Evolutionary conservation across 2,329 filamentous ascomycete species (phyloP), one percentile per base, ranked within the genome.

Genomic region (Apiospora rasikravindrae): DNA sequence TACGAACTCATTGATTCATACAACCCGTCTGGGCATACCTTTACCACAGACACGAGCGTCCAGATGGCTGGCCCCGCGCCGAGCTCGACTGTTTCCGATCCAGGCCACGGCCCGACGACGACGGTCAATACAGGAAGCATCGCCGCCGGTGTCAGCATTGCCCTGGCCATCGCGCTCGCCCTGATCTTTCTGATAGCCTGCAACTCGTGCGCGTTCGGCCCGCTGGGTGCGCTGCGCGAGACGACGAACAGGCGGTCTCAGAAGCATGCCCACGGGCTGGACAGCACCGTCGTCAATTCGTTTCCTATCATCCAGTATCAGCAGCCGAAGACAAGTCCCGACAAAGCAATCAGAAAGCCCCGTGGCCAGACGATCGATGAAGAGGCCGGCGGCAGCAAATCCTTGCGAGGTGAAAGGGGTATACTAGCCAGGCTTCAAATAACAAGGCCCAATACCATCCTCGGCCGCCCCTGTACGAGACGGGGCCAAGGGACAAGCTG

Each of bases 391-490:
- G 22, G 10, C 1, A 29, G n/a, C 1, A 37, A 4, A 1, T 8
- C 7, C 10, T 3, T 22, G 14, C 13, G 11, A 14, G 10, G 13
- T 4, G 1, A 5, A 24, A 13, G 2, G 29, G 3, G 68, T 7
- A 33, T 53, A 22, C 33, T 57, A 13, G n/a, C 2, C n/a, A 33
- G 45, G 22, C 45, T 57, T 6, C 13, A 47, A 16, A 40, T 57
- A 16, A 33, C 64, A 74, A 68, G 2, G 33, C 57, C 51, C 69
- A 24, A 69, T 73, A 42, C 10, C 4, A 10, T n/a, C 13, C 61
- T 68, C 19, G 67, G 19, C 2, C 26, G 26, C 19, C n/a, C 29
- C 2, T 24, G 11, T 53, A 24, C 47, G 4, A n/a, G 47, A 26
- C 49, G 19, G 22, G 19, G n/a, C 24, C 40, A 51, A n/a, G 57